Evolutionary conservation across 2,329 filamentous ascomycete species (phyloP).

Genomic region (Colletotrichum euphorbiae): DNA sequence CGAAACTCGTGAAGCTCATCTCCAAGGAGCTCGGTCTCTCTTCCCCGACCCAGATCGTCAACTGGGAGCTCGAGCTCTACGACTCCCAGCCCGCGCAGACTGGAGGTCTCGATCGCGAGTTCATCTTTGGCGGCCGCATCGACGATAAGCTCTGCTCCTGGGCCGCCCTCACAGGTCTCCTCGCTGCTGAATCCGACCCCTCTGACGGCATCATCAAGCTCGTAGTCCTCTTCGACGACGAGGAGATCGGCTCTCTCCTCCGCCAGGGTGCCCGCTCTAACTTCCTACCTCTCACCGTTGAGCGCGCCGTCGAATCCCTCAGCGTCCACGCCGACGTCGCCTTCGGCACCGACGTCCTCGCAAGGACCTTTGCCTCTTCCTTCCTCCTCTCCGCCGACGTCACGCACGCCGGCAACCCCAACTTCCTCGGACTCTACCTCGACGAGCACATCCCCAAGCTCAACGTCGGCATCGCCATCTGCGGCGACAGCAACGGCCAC

Average conservation of each 20-base stretch:
- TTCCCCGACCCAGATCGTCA: slow-evolving; percentile 81
- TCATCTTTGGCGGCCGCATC: slow-evolving; percentile 94
- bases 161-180: slow-evolving; percentile 85
- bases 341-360: slow-evolving; percentile 73
- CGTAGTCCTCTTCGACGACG: slow-evolving; percentile 95
- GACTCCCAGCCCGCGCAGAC: slow-evolving; percentile 88
- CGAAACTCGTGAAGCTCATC: slow-evolving; percentile 86
- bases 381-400: slow-evolving; percentile 96
- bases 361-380: slow-evolving; percentile 88
- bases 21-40: slow-evolving; percentile 79
- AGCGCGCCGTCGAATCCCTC: slow-evolving; percentile 80
- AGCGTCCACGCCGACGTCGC: slow-evolving; percentile 54
- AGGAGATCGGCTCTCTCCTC: slow-evolving; percentile 92
- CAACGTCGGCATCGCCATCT: slow-evolving; percentile 87
- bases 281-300: slow-evolving; percentile 84
- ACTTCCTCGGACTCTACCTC: slow-evolving; percentile 87
- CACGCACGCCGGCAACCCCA: slow-evolving; percentile 93
- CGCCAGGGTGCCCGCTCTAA: slow-evolving; percentile 92
- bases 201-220: slow-evolving; percentile 82
- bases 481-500: slow-evolving; percentile 88
- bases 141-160: slow-evolving; percentile 98
- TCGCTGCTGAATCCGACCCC: slow-evolving; percentile 71
- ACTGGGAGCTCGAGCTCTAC: slow-evolving; percentile 97
- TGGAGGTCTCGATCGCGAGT: slow-evolving; percentile 88
- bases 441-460: slow-evolving; percentile 87